Conservation (phyloP, 306 rosid genomes). For the Canavalia gladiata region DNA sequence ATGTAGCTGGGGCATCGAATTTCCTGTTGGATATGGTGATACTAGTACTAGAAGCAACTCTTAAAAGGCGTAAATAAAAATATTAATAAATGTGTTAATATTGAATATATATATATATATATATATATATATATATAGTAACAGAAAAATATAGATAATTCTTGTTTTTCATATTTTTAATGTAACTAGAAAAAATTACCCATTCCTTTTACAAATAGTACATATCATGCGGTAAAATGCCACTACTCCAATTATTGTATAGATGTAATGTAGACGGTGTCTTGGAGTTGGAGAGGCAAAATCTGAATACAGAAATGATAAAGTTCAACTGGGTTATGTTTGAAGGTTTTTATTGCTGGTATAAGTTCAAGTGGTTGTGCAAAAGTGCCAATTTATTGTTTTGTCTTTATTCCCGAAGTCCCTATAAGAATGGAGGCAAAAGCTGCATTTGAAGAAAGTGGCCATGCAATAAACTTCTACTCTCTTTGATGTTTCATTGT, state of each 20-base stretch:
- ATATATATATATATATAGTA: not conserved
- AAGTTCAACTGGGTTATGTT: conserved; percentile 3
- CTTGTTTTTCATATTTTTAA: not conserved
- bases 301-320: conserved; percentile 33
- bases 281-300: conserved; percentile 33
- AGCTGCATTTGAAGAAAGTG: conserved; percentile 55
- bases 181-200: not conserved
- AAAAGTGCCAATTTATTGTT: conserved; percentile 53
- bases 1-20: not conserved
- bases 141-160: not conserved
- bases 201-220: not conserved
- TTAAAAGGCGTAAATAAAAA: not conserved
- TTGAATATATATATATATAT: not conserved
- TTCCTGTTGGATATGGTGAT: not conserved
- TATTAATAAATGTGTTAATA: not conserved
- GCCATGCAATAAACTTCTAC: conserved; percentile 45
- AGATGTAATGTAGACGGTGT: not conserved
- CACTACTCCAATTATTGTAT: not conserved
- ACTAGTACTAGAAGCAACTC: not conserved
- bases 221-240: conserved; percentile 9
- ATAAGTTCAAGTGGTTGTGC: conserved; percentile 39
- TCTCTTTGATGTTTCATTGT: conserved; percentile 40
- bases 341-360: not conserved
- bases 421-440: conserved; percentile 58
- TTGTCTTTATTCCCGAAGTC: conserved; percentile 51